Conservation (phyloP, 495 filamentous ascomycete genomes). For the Xylaria telfairii region DNA sequence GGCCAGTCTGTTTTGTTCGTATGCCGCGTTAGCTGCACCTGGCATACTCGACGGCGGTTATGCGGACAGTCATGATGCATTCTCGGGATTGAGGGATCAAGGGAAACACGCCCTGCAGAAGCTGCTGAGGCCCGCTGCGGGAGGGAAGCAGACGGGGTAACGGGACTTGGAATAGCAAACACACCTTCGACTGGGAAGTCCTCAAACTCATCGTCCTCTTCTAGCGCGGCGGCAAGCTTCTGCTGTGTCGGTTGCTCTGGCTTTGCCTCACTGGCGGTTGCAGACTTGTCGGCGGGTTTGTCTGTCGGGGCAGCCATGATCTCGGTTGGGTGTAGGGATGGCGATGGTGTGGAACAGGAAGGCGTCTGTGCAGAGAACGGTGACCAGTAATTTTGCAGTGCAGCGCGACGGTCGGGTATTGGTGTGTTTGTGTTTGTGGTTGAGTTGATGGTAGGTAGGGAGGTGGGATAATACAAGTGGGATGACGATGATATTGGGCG, state of each 20-base stretch:
- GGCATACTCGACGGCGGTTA: not conserved
- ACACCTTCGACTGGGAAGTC: constrained; percentile 97
- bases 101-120: not conserved
- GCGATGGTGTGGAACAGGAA: not conserved
- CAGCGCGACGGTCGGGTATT: not conserved
- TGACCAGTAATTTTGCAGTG: not conserved
- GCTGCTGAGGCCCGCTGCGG: not conserved
- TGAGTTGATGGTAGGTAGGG: too few relatives aligned
- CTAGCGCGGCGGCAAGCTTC: constrained; percentile 65
- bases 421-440: constrained; percentile 3
- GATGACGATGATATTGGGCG: constrained; percentile 12
- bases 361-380: not conserved
- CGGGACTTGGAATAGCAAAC: constrained; percentile 28
- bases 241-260: constrained; percentile 46
- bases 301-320: constrained; percentile 36
- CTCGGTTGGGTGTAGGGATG: not conserved
- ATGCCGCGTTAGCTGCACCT: not conserved
- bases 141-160: not conserved
- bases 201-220: constrained; percentile 99
- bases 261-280: constrained; percentile 44
- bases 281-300: constrained; percentile 50
- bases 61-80: not conserved
- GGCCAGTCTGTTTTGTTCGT: constrained; percentile 72
- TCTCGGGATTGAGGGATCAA: not conserved
- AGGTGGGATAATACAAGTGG: not conserved